A percentile compares a stretch with the other conserved stretches of the same genome.
Evolutionary conservation across 2,329 filamentous ascomycete species (phyloP).

Genomic region (Sporothrix dimorphospora): DNA sequence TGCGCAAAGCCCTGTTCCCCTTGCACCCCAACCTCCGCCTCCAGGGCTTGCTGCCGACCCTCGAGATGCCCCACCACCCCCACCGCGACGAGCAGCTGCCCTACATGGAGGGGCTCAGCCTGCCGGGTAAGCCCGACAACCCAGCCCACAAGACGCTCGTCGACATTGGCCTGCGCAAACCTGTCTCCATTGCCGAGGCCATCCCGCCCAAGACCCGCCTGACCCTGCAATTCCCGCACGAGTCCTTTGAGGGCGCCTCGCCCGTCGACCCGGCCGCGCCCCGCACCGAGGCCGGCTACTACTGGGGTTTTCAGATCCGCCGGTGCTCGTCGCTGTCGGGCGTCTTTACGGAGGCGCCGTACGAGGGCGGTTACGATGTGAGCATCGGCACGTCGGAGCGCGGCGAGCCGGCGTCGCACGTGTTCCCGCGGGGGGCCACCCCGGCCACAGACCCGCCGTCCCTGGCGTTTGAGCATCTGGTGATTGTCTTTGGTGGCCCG

Average conservation of each 20-base stretch:
- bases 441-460: constrained; percentile 34
- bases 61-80: constrained; percentile 86
- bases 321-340: constrained; percentile 67
- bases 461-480: constrained; percentile 66
- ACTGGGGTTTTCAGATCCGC: constrained; percentile 81
- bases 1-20: constrained; percentile 75
- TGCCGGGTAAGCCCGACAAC: constrained; percentile 49
- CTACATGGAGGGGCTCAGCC: constrained; percentile 77
- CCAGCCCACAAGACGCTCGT: constrained; percentile 54
- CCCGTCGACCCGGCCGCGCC: constrained; percentile 70
- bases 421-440: constrained; percentile 49
- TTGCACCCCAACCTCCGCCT: constrained; percentile 76
- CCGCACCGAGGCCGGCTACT: constrained; percentile 76
- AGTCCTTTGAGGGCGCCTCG: constrained; percentile 52
- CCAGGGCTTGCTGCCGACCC: constrained; percentile 72
- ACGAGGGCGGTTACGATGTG: constrained; percentile 77
- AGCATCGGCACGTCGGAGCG: constrained; percentile 84
- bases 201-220: constrained; percentile 74
- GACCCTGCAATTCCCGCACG: constrained; percentile 67
- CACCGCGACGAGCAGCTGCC: constrained; percentile 75
- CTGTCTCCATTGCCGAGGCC: constrained; percentile 58
- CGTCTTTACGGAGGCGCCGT: constrained; percentile 77
- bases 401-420: constrained; percentile 56
- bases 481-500: constrained; percentile 81
- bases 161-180: constrained; percentile 60